Conservation (phyloP, 2,329 filamentous ascomycete species). For the Sporothrix schenckii region DNA sequence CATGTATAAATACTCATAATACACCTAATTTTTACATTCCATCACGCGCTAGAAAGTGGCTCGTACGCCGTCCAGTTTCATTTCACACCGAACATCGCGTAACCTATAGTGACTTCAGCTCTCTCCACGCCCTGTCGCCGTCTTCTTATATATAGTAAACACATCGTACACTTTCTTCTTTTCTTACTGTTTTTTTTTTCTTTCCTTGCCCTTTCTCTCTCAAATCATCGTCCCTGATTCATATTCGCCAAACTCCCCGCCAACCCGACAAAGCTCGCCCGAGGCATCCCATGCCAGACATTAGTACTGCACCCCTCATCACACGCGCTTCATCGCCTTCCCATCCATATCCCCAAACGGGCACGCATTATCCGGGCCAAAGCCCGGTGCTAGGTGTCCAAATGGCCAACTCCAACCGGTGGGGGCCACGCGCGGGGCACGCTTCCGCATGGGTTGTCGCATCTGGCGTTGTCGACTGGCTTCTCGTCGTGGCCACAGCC, state of each 20-base stretch:
- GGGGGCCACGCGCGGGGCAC: slow-evolving; percentile 4
- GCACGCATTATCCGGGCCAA: background rate
- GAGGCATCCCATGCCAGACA: slow-evolving; percentile 33
- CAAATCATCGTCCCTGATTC: background rate
- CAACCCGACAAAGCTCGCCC: background rate
- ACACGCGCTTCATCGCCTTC: background rate
- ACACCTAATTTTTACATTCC: no score
- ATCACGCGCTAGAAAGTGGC: no score
- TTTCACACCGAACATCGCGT: no score
- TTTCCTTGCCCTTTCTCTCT: slow-evolving; percentile 11
- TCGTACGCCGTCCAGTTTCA: no score
- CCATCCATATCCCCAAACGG: background rate
- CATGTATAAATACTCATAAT: no score
- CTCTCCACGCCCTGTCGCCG: no score
- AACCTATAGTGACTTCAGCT: no score
- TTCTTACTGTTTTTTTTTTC: background rate
- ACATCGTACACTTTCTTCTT: no score
- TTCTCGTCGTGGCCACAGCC: slow-evolving; percentile 64
- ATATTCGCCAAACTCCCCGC: background rate
- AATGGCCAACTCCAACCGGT: slow-evolving; percentile 28
- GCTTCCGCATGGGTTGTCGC: slow-evolving; percentile 50
- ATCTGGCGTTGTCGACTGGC: slow-evolving; percentile 76
- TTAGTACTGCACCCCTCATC: slow-evolving; percentile 29
- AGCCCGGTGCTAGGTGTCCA: slow-evolving; percentile 27
- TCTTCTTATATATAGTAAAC: no score